Evolutionary conservation across 495 filamentous ascomycete genomes (phyloP).

Genomic region (Oleoguttula mirabilis): DNA sequence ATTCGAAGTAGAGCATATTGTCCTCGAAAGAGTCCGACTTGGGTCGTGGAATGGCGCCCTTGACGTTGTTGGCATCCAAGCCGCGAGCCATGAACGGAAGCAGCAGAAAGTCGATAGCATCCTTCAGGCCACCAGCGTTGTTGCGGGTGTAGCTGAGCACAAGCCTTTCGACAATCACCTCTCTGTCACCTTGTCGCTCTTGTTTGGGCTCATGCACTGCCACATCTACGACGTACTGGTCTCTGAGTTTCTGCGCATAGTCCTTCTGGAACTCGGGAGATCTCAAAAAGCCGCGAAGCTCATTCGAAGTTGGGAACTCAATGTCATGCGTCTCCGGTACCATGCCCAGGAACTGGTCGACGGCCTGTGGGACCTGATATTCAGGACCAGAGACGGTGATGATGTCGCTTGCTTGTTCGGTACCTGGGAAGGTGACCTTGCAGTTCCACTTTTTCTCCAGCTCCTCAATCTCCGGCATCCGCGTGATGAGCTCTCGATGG

Average conservation of each 20-base stretch:
- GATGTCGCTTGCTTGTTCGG: constrained; percentile 90
- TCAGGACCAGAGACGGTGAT: constrained; percentile 91
- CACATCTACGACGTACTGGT: constrained; percentile 81
- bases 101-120: constrained; percentile 90
- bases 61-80: constrained; percentile 74
- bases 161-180: constrained; percentile 36
- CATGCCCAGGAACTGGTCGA: constrained; percentile 93
- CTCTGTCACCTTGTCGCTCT: constrained; percentile 23
- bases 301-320: constrained; percentile 58
- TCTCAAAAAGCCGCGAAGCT: constrained; percentile 66
- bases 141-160: constrained; percentile 81
- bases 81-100: constrained; percentile 68
- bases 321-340: constrained; percentile 93
- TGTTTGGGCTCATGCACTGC: constrained; percentile 40
- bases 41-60: constrained; percentile 84
- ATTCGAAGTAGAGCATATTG: constrained; percentile 88
- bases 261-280: constrained; percentile 65
- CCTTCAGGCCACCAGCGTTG: constrained; percentile 88
- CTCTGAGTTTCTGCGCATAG: constrained; percentile 69
- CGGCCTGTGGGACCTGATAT: constrained; percentile 91
- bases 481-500: constrained; percentile 81
- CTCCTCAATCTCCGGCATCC: constrained; percentile 78
- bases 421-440: constrained; percentile 94
- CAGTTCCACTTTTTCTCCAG: constrained; percentile 98
- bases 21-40: constrained; percentile 99